A percentile compares a stretch with the other conserved stretches of the same genome.
Conservation (phyloP, 495 filamentous ascomycete species). For the Patellaria atrata region DNA sequence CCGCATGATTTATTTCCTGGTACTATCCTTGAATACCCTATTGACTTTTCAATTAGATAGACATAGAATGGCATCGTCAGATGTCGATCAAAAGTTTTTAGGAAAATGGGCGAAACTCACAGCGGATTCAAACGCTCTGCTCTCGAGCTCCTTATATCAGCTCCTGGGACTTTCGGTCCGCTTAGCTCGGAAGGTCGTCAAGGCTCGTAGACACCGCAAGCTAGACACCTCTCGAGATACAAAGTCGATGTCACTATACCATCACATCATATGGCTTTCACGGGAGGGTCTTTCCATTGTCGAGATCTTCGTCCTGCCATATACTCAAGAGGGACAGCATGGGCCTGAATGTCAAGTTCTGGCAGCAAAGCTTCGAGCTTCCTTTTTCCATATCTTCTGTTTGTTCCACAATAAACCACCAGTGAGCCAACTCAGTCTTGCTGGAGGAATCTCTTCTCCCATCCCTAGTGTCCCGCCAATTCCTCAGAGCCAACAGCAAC, state of each 20-base stretch:
- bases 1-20: too few species aligned
- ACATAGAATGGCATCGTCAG: slow-evolving; percentile 70
- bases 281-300: slow-evolving; percentile 79
- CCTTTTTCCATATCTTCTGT: slow-evolving; percentile 93
- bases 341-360: slow-evolving; percentile 50
- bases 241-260: slow-evolving; percentile 69
- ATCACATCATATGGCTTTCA: slow-evolving; percentile 91
- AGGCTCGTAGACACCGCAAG: slow-evolving; percentile 70
- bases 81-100: slow-evolving; percentile 94
- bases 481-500: too few species aligned
- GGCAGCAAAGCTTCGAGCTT: slow-evolving; percentile 78
- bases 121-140: slow-evolving; percentile 52
- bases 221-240: slow-evolving; percentile 65
- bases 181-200: slow-evolving; percentile 68
- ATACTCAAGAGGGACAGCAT: slow-evolving; percentile 39
- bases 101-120: slow-evolving; percentile 69
- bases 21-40: too few species aligned
- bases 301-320: slow-evolving; percentile 74
- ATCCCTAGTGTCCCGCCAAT: slow-evolving; percentile 15
- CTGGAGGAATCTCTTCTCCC: slow-evolving; percentile 17
- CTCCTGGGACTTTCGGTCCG: slow-evolving; percentile 83
- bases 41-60: slow-evolving; percentile 15
- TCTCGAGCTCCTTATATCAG: slow-evolving; percentile 73
- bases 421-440: slow-evolving; percentile 25
- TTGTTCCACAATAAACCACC: slow-evolving; percentile 76